Conservation (phyloP, 768 basidiomycete species). For the Symmetrospora coprosmae region DNA sequence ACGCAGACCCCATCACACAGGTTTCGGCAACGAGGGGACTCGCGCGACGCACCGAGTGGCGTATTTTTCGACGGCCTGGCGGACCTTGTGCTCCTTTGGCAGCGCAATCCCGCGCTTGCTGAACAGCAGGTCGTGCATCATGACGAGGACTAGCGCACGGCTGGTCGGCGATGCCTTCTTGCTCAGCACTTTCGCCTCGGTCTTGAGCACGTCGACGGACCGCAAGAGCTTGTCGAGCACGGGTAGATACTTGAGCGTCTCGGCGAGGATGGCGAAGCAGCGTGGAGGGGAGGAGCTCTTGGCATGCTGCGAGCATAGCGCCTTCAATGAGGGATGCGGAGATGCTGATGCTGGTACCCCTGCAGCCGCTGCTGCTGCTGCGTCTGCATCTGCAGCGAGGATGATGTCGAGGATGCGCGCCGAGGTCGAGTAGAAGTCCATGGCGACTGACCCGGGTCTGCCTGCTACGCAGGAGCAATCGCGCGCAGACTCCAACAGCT, state of each 20-base stretch:
- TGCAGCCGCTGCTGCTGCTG: too few species aligned
- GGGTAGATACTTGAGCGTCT: conserved; percentile 17
- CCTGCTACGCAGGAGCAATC: too few species aligned
- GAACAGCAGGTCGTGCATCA: conserved; percentile 80
- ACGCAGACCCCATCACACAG: too few species aligned
- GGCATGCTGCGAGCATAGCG: not conserved
- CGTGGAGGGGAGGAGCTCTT: not conserved
- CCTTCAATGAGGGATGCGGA: not conserved
- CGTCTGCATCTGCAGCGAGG: too few species aligned
- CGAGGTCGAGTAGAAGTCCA: conserved; percentile 17
- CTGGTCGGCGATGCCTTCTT: conserved; percentile 57
- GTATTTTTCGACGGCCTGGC: conserved; percentile 63
- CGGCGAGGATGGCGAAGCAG: conserved; percentile 3
- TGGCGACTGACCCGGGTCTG: too few species aligned
- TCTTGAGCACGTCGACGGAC: conserved; percentile 15
- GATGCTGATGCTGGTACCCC: not conserved
- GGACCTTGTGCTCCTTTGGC: conserved; percentile 84
- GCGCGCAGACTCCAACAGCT: too few species aligned
- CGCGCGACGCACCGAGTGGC: conserved; percentile 33
- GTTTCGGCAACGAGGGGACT: too few species aligned
- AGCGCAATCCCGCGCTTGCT: conserved; percentile 65
- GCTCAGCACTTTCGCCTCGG: conserved; percentile 36
- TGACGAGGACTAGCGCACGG: conserved; percentile 58
- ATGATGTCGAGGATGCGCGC: conserved; percentile 12
- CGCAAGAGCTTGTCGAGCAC: conserved; percentile 1